Base-by-base conservation (phyloP, 1,139 yeast genomes). In the Pichia sp. region DNA sequence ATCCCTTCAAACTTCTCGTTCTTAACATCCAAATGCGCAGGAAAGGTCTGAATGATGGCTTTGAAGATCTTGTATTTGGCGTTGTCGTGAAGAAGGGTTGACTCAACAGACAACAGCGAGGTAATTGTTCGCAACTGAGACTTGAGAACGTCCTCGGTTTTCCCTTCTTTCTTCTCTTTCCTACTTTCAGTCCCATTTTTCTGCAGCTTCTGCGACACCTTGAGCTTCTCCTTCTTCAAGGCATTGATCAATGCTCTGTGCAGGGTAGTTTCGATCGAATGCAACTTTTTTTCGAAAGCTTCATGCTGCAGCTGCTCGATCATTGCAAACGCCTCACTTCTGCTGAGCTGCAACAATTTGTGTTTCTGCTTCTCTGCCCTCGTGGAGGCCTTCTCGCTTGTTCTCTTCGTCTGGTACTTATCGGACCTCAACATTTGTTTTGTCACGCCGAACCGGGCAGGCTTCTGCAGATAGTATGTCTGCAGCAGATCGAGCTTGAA, bases 391-490 rank as follows among this genome's bases (percentile, higher is more conserved):
- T 64, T 67, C 20, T 46, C 20, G 27, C 12, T 34, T 8, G 43
- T 4, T 48, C 43, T 72, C 36, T 60, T 56, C 9, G 65, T 51
- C 42, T 55, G 57, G 42, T 55, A 58, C 46, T 62, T 51, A 61
- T 65, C 60, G 55, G 71, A 64, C 63, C 73, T 65, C 71, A 79
- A 60, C 76, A 81, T 63, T 73, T 76, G 77, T 55, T 73, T 75
- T 1, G 90, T 84, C 55, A 75, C 75, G 1, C 76, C 74, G 61
- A 78, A 81, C 58, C 90, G 71, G 2, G 90, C 84, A 38, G 72
- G 67, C 30, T 63, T 47, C 49, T 71, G 64, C 46, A 72, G 64
- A 67, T 73, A 79, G 65, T 77, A 78, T 51, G 75, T 73, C 62
- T 81, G 84, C 47, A 81, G 69, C 49, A 80, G 66, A 61, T 81